phyloP scores from a whole-genome alignment of 2,329 filamentous ascomycete genomes.

The Calonectria hongkongensis region DNA sequence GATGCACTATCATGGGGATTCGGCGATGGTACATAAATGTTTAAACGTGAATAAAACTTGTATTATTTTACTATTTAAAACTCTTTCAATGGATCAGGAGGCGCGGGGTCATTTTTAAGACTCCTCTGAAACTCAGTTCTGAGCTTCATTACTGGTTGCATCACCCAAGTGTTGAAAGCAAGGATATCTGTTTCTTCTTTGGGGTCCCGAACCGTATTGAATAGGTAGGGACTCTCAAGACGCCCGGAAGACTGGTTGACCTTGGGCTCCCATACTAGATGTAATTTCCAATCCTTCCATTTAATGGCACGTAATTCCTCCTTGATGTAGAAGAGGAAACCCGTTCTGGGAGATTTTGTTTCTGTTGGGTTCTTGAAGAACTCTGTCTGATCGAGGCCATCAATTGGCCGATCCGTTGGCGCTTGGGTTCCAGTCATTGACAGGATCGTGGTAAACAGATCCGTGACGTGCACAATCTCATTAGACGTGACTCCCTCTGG shows the following conservation, averaged over 20 bases:
- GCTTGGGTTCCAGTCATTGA: constrained; percentile 47
- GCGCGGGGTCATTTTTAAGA: constrained; percentile 56
- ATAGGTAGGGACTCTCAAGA: constrained; percentile 59
- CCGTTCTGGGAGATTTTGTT: constrained; percentile 46
- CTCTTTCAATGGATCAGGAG: constrained; percentile 57
- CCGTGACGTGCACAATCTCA: constrained; percentile 58
- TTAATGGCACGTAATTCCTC: constrained; percentile 59
- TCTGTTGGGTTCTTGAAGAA: constrained; percentile 53
- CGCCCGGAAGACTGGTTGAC: constrained; percentile 57
- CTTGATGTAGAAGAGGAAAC: constrained; percentile 60
- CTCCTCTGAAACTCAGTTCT: constrained; percentile 54
- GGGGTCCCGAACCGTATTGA: constrained; percentile 57
- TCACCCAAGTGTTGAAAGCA: constrained; percentile 58
- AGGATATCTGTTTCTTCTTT: constrained; percentile 59
- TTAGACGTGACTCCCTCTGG: constrained; percentile 54
- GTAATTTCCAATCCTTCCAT: constrained; percentile 61
- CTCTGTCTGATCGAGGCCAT: constrained; percentile 54
- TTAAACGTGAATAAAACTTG: constrained; percentile 1
- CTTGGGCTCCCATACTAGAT: constrained; percentile 59
- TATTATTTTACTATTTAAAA: constrained; percentile 30
- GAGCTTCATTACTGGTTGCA: constrained; percentile 57
- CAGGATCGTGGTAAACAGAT: constrained; percentile 57
- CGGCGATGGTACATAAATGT: constrained; percentile 26
- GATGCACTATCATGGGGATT: constrained; percentile 43
- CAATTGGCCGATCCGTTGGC: constrained; percentile 57